Conservation (phyloP, 83 land plant species). For the Diphasiastrum complanatum region DNA sequence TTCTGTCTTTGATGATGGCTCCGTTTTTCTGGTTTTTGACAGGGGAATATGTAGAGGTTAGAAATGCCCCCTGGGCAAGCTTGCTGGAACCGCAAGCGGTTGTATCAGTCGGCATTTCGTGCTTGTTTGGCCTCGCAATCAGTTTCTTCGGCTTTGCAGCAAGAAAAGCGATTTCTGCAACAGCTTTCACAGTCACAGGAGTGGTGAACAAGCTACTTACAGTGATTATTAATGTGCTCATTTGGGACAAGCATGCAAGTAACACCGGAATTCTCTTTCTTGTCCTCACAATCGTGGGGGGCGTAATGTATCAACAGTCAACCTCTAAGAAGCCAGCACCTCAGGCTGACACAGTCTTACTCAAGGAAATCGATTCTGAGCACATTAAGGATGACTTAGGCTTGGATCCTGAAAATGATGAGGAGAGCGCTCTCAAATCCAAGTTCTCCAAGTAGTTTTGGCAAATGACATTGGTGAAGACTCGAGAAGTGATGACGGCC, state of each 20-base stretch:
- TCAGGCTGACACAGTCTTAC: neutral
- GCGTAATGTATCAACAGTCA: constrained; percentile 15
- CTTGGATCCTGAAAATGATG: too few relatives aligned
- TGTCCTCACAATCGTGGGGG: constrained; percentile 6
- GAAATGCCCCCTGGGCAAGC: neutral
- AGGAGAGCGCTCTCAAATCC: too few relatives aligned
- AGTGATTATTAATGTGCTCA: constrained; percentile 13
- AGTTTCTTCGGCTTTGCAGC: constrained; percentile 16
- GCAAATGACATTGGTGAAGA: too few relatives aligned
- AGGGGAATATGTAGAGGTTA: constrained; percentile 11
- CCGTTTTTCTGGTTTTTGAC: too few relatives aligned
- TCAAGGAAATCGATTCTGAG: too few relatives aligned
- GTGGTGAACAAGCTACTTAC: constrained; percentile 17
- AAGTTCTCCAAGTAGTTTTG: too few relatives aligned
- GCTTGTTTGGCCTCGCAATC: constrained; percentile 12
- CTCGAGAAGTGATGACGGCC: too few relatives aligned
- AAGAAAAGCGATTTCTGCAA: too few relatives aligned
- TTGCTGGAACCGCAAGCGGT: neutral
- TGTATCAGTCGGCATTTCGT: constrained; percentile 1
- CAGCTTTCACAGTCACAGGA: constrained; percentile 11
- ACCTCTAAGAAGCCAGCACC: neutral
- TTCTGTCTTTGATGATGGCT: too few relatives aligned
- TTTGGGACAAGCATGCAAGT: constrained; percentile 17
- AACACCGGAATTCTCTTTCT: constrained; percentile 2
- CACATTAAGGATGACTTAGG: too few relatives aligned